Base-by-base conservation (phyloP, 176 grass and related monocot genomes). In the Ampelocalamus luodianensis region DNA sequence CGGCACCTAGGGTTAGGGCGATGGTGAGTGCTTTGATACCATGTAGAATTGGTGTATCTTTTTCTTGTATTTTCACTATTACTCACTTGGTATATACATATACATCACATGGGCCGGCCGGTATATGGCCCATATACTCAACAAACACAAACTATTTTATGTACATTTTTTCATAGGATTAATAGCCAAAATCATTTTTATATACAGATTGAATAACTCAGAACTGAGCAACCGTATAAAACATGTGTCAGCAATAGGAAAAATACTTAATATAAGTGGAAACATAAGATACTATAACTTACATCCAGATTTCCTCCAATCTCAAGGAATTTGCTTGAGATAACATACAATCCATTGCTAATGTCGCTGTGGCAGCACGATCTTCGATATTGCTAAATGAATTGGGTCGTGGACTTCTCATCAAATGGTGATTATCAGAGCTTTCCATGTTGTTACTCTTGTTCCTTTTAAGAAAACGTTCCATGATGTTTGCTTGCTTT, bases 401-500 rank as follows among this genome's bases (percentile, higher is more conserved):
- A n/a, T 79, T 73, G 71, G 43, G 20, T 26, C 17, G 39, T 69
- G 48, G 29, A 44, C 40, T 83, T 44, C 65, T 82, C 71, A 67
- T 83, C 36, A 53, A 24, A 23, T 51, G 53, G 73, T 38, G 23
- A 36, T 80, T 88, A 16, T 60, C 79, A 66, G 76, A 51, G 50
- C 66, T 60, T 75, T 88, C 73, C 15, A 55, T 82, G 58, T 27
- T 72, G 13, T 46, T 80, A 75, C 37, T 46, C 17, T 85, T 83
- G 44, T 92, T 89, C 65, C 71, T 78, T 74, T 79, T 94, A 44
- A 94, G 69, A 63, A 94, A 88, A 29, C 78, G 60, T 60, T 94
- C 84, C 93, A 94, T 94, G 76, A 94, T 79, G 67, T 40, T 85
- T 38, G 87, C 90, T 77, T 94, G 92, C 68, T 90, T 94, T 78